Conservation (phyloP, 257 asterid species). For the Lycium ferocissimum region DNA sequence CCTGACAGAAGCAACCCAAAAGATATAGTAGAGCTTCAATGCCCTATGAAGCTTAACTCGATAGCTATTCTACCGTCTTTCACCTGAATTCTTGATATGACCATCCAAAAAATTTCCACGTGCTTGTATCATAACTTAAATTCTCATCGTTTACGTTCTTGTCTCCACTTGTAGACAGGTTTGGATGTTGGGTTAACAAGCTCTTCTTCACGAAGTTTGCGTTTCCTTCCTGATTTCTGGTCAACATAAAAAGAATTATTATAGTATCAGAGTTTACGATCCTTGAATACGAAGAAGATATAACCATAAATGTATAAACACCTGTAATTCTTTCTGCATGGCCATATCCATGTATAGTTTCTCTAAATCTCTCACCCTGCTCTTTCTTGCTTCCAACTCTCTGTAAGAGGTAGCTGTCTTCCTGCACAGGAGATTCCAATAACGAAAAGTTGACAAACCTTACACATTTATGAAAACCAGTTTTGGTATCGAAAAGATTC, state of each 20-base stretch:
- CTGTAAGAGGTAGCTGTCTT: constrained; percentile 64
- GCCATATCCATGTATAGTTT: constrained; percentile 77
- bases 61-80: neutral
- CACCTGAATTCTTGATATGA: neutral
- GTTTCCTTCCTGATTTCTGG: constrained; percentile 86
- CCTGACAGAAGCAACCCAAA: neutral
- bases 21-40: neutral
- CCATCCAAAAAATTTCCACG: neutral
- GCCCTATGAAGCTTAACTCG: neutral
- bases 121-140: neutral
- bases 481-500: neutral
- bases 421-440: constrained; percentile 47
- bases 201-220: constrained; percentile 89
- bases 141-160: constrained; percentile 67
- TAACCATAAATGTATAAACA: neutral
- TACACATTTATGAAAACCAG: neutral
- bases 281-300: neutral
- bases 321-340: constrained; percentile 91
- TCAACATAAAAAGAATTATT: constrained; percentile 1
- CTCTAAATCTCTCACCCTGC: constrained; percentile 72
- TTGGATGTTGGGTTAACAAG: constrained; percentile 57
- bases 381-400: constrained; percentile 77
- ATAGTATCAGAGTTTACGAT: neutral
- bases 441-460: neutral
- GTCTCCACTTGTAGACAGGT: constrained; percentile 83